Evolutionary conservation across 306 rosid species (phyloP).

Genomic region (Geum urbanum): DNA sequence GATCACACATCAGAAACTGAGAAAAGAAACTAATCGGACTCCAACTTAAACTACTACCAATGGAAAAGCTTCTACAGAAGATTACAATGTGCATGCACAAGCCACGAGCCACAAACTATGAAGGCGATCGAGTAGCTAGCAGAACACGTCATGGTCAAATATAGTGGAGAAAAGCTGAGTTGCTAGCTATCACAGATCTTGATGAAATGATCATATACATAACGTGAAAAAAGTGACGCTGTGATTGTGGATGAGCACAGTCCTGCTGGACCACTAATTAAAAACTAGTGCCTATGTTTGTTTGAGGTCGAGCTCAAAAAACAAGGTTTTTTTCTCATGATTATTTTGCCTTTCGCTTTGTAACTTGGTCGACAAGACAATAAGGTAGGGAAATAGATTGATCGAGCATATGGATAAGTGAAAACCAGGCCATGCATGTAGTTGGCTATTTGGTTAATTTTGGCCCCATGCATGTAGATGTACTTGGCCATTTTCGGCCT

Average conservation of each 20-base stretch:
- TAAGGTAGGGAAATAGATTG: not conserved
- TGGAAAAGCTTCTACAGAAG: not conserved
- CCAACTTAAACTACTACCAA: too few relatives aligned
- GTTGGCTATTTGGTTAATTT: too few relatives aligned
- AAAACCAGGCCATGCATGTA: not conserved
- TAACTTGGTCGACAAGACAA: conserved; percentile 1
- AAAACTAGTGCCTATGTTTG: not conserved
- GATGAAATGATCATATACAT: not conserved
- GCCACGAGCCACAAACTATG: not conserved
- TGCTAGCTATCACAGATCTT: conserved; percentile 7
- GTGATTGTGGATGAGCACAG: conserved; percentile 1
- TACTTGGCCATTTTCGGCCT: too few relatives aligned
- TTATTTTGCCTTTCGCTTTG: not conserved
- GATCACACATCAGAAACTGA: too few relatives aligned
- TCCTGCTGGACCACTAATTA: not conserved
- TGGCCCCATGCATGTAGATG: too few relatives aligned
- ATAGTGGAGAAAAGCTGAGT: not conserved
- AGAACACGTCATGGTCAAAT: conserved; percentile 3
- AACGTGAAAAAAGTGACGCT: conserved; percentile 5
- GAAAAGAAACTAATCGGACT: too few relatives aligned
- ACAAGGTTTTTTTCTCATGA: not conserved
- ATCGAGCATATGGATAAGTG: not conserved
- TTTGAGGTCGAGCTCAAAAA: not conserved
- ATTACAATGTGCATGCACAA: not conserved
- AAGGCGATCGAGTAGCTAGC: not conserved